A percentile compares a stretch with the other conserved stretches of the same genome.
Evolutionary conservation across 2,329 filamentous ascomycete species (phyloP).

Genomic region (Cadophora luteo-olivacea): DNA sequence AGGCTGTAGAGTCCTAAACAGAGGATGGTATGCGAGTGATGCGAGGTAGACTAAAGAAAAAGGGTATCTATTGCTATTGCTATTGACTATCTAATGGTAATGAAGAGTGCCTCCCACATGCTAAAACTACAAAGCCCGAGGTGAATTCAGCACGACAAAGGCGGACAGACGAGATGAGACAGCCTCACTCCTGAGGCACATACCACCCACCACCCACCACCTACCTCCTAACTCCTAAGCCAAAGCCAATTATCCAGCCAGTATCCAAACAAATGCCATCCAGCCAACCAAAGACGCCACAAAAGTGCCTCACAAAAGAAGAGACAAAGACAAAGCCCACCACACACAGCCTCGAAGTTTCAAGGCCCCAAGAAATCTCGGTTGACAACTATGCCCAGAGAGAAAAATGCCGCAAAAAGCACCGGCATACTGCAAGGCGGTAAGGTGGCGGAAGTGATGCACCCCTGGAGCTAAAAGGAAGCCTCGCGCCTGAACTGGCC

Average conservation of each 20-base stretch:
- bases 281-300: neutral
- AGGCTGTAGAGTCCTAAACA: too few relatives aligned
- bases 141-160: neutral
- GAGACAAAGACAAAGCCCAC: slow-evolving; percentile 5
- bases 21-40: too few relatives aligned
- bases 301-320: neutral
- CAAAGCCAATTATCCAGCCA: too few relatives aligned
- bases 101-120: neutral
- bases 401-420: slow-evolving; percentile 2
- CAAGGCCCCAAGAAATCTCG: neutral
- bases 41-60: neutral
- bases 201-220: neutral
- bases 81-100: neutral
- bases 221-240: too few relatives aligned
- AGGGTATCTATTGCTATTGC: neutral
- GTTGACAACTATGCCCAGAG: neutral
- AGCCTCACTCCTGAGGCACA: neutral
- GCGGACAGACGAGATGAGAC: neutral
- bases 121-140: neutral
- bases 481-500: slow-evolving; percentile 1
- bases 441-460: neutral
- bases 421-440: neutral
- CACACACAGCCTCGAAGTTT: neutral
- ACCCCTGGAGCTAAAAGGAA: neutral
- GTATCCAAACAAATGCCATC: neutral